phyloP scores from a whole-genome alignment of 2,329 filamentous ascomycete genomes.

The Hyphodiscus sp. region DNA sequence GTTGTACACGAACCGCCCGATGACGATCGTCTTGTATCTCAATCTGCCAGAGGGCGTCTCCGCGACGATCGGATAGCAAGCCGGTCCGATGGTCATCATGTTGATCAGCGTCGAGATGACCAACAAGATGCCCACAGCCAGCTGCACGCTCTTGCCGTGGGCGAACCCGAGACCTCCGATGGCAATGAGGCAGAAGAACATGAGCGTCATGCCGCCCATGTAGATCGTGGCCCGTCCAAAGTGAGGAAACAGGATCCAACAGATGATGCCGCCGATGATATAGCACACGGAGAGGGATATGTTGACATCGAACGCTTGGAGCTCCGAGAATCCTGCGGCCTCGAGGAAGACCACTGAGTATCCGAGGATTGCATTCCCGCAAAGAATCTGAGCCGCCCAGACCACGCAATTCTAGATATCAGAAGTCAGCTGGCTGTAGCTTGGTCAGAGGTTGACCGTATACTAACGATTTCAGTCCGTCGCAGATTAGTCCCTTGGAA shows the following conservation, averaged over 20 bases:
- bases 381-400: neutral
- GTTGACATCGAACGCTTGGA: neutral
- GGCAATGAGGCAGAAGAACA: conserved; percentile 45
- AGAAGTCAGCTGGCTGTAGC: no score
- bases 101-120: conserved; percentile 30
- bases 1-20: conserved; percentile 25
- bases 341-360: neutral
- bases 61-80: conserved; percentile 25
- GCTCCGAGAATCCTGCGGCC: neutral
- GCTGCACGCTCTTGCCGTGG: conserved; percentile 51
- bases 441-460: neutral
- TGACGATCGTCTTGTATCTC: conserved; percentile 24
- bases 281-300: neutral
- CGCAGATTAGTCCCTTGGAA: conserved; percentile 24
- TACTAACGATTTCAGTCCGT: conserved; percentile 23
- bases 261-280: conserved; percentile 29
- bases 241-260: conserved; percentile 36
- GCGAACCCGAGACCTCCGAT: conserved; percentile 83
- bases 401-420: conserved; percentile 22
- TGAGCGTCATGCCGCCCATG: conserved; percentile 33
- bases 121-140: conserved; percentile 28
- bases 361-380: neutral
- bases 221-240: conserved; percentile 37
- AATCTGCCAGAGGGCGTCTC: conserved; percentile 22
- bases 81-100: conserved; percentile 32